Evolutionary conservation across 164 flowering plant genomes (phyloP).

Genomic region (Vitis riparia): DNA sequence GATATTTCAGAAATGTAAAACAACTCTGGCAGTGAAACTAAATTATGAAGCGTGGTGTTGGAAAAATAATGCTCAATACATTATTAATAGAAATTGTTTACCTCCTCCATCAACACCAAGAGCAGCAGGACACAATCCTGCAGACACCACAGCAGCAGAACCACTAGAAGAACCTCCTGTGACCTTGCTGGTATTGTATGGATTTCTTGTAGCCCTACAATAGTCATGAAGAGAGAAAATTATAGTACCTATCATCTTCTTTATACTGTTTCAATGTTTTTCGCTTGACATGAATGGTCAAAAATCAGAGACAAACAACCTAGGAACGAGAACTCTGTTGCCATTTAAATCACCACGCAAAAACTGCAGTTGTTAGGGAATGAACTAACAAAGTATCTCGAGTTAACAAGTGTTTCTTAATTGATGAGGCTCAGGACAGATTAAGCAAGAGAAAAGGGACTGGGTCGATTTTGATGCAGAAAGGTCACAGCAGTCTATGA

Average conservation of each 20-base stretch:
- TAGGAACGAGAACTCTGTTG: no score
- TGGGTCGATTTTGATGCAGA: neutral
- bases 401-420: no score
- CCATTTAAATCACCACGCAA: no score
- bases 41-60: no score
- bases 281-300: no score
- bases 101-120: conserved; percentile 99
- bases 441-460: neutral
- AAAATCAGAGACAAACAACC: no score
- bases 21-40: no score
- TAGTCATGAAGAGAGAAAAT: neutral
- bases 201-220: conserved; percentile 74
- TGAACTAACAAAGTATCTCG: no score
- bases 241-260: neutral
- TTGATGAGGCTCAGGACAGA: no score
- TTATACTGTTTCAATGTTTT: no score
- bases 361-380: no score
- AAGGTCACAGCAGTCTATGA: neutral
- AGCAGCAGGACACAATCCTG: conserved; percentile 93
- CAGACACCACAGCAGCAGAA: conserved; percentile 90
- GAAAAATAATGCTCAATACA: neutral
- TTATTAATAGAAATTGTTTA: conserved; percentile 16
- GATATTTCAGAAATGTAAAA: no score
- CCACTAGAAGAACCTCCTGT: conserved; percentile 97
- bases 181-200: conserved; percentile 55